Conservation (phyloP, 768 basidiomycete species). For the Rickenella mellea region DNA sequence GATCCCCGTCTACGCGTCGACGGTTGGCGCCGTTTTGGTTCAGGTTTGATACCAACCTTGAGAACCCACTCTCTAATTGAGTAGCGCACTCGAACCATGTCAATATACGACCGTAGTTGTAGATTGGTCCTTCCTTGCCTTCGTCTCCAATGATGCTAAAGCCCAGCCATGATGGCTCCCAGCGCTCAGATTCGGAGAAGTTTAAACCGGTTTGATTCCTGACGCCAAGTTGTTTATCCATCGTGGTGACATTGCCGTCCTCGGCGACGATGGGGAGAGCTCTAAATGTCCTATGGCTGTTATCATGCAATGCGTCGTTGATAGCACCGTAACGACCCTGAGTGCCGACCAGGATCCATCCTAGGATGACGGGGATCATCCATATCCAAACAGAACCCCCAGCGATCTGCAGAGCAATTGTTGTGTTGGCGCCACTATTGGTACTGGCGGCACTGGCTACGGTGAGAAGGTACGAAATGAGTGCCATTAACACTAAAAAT, state of each 20-base stretch:
- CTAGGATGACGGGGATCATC: slow-evolving; percentile 12
- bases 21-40: slow-evolving; percentile 1
- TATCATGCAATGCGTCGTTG: slow-evolving; percentile 7
- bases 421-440: slow-evolving; percentile 2
- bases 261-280: neutral
- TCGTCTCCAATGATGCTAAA: slow-evolving; percentile 9
- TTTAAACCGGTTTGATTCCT: no score
- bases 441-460: slow-evolving; percentile 8
- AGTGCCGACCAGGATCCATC: slow-evolving; percentile 8
- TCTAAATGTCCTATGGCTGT: neutral
- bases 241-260: no score
- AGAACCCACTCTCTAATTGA: slow-evolving; percentile 4
- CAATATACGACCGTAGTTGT: slow-evolving; percentile 9
- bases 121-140: slow-evolving; percentile 9
- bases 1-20: no score
- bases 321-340: slow-evolving; percentile 8
- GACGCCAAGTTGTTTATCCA: no score
- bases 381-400: slow-evolving; percentile 11
- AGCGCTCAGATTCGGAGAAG: no score
- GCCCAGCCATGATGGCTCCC: no score
- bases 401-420: slow-evolving; percentile 10
- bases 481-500: slow-evolving; percentile 7
- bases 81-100: slow-evolving; percentile 8
- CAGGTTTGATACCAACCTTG: neutral
- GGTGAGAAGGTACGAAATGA: slow-evolving; percentile 7